Evolutionary conservation across 176 grass and related monocot species (phyloP), one percentile per base, ranked within the genome.

Genomic region (Pharus latifolius): DNA sequence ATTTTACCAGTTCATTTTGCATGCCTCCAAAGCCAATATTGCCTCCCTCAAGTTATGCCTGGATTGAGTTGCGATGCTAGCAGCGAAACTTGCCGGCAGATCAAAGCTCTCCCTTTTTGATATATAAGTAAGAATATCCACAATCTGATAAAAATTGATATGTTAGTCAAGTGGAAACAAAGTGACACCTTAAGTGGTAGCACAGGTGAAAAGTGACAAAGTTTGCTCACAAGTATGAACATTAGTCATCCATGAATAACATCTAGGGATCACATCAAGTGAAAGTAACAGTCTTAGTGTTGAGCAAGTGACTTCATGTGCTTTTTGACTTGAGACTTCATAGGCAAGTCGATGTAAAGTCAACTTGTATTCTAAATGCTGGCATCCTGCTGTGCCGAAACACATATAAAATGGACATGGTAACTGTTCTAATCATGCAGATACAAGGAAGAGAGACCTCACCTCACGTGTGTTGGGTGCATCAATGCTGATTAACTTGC

Each of bases 1-100:
- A 55, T 6, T 56, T 2, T 87, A 91, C 84, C 54, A 87, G 49
- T 91, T 83, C 13, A 30, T 35, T 84, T 78, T 91, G 69, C 88
- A 91, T 66, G 88, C 88, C 54, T 91, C 84, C 65, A 91, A 46
- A 34, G 88, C 88, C 72, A 91, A 81, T 41, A 91, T 81, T 0
- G 88, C 80, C 72, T 84, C 77, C 80, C 84, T 91, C 72, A 87
- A 28, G 69, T 87, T 91, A 42, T 87, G 80, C 68, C 23, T 81
- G 19, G 73, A 91, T 70, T 74, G 81, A 70, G 31, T 84, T 70
- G 77, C 56, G 34, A 91, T 74, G 13, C 66, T 60, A 72, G 56
- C 32, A 74, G 88, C 80, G 74, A 87, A 81, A 65, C 42, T 91
- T 56, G 40, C 18, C 34, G 80, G 57, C 43, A 91, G 84, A 59